phyloP scores from a whole-genome alignment of 768 basidiomycete species.

The Sistotremastrum niveocremeum region DNA sequence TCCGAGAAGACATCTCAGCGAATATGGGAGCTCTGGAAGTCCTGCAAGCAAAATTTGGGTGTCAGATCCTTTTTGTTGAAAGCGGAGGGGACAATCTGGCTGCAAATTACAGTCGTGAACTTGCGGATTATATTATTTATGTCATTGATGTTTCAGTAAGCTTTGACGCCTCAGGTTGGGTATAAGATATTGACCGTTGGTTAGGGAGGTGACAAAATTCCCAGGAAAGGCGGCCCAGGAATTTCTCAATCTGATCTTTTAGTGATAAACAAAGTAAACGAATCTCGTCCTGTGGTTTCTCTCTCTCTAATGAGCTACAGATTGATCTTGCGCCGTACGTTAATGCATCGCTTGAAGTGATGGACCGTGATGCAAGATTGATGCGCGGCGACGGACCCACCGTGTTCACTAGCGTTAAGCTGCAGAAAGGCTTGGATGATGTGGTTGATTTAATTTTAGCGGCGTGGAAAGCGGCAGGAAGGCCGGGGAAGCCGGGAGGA shows the following conservation, averaged over 20 bases:
- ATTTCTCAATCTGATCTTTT: conserved; percentile 93
- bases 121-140: conserved; percentile 96
- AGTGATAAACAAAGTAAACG: conserved; percentile 80
- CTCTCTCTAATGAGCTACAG: conserved; percentile 25
- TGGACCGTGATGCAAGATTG: conserved; percentile 82
- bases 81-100: conserved; percentile 96
- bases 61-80: conserved; percentile 88
- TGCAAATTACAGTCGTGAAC: conserved; percentile 90
- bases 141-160: conserved; percentile 76
- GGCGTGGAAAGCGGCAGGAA: conserved; percentile 79
- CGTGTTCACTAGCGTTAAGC: conserved; percentile 74
- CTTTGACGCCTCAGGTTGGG: not conserved
- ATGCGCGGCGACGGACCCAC: conserved; percentile 96
- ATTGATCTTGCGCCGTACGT: conserved; percentile 90
- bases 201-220: conserved; percentile 96
- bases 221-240: conserved; percentile 94
- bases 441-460: conserved; percentile 69
- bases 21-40: conserved; percentile 94
- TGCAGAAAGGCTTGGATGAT: conserved; percentile 67
- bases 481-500: conserved; percentile 43
- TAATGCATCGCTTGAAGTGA: conserved; percentile 84
- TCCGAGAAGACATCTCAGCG: conserved; percentile 94
- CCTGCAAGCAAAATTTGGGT: conserved; percentile 79
- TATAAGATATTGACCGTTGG: not conserved
- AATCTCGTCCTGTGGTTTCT: not conserved